phyloP scores from a whole-genome alignment of 164 flowering plant genomes.

The Chloranthus sessilifolius region DNA sequence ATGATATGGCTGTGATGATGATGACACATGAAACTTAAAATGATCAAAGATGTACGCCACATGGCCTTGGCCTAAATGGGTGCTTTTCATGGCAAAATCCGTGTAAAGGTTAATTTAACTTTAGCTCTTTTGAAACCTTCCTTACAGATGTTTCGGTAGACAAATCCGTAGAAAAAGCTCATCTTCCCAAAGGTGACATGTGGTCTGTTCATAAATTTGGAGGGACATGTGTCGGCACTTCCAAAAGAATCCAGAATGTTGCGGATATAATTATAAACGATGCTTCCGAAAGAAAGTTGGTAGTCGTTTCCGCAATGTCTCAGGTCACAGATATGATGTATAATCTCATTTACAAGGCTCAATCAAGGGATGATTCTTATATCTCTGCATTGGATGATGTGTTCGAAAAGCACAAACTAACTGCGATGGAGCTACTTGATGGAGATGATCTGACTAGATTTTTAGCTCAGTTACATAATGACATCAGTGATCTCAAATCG shows the following conservation, averaged over 20 bases:
- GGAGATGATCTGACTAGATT: constrained; percentile 71
- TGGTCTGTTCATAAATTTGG: constrained; percentile 99
- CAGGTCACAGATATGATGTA: constrained; percentile 98
- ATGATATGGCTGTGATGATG: neutral
- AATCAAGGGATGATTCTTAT: constrained; percentile 80
- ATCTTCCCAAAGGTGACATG: constrained; percentile 63
- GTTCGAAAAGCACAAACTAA: constrained; percentile 63
- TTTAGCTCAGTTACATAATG: constrained; percentile 59
- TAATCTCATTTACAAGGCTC: constrained; percentile 76
- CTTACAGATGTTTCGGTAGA: constrained; percentile 40
- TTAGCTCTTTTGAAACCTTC: neutral
- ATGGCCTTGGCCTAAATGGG: neutral
- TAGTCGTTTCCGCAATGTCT: constrained; percentile 98
- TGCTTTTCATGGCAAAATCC: neutral
- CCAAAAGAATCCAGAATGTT: constrained; percentile 78
- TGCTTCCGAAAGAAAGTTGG: constrained; percentile 73
- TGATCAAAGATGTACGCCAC: neutral
- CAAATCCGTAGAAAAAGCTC: constrained; percentile 26
- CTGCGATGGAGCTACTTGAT: constrained; percentile 77
- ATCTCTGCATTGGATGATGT: constrained; percentile 66
- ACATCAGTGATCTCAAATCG: constrained; percentile 75
- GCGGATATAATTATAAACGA: constrained; percentile 68
- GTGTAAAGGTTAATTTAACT: neutral
- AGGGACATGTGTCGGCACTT: constrained; percentile 88
- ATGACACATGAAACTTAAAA: neutral